Percentiles rank a stretch among this genome's conserved stretches.
Conservation (phyloP, 2,329 filamentous ascomycete genomes). For the Penicillium sp. region DNA sequence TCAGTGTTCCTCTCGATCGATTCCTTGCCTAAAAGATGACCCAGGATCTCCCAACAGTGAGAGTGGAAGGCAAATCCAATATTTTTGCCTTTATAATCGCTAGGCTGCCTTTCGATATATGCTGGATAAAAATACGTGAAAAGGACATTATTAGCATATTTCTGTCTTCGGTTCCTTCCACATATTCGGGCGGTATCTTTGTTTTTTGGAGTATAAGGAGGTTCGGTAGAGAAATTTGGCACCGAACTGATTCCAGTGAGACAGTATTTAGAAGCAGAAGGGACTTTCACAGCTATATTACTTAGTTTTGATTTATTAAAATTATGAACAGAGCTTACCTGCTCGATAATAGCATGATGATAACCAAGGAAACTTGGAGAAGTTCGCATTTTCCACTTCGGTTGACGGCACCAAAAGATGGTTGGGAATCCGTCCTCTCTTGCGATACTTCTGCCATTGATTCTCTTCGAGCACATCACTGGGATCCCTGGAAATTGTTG, state of each 20-base stretch:
- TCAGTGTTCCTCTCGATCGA: background rate
- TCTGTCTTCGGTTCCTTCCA: no score
- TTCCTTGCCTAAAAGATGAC: background rate
- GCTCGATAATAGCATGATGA: constrained; percentile 1
- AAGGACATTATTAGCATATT: background rate
- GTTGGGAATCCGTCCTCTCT: no score
- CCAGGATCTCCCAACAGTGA: constrained; percentile 10
- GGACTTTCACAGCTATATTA: background rate
- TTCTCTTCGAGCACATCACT: no score
- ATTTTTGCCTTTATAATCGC: background rate
- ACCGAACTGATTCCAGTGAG: no score
- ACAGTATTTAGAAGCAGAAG: background rate
- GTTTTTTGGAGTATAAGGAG: no score
- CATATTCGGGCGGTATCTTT: no score
- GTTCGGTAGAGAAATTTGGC: no score
- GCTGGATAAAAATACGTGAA: constrained; percentile 2
- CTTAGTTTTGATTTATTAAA: background rate
- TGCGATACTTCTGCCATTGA: no score
- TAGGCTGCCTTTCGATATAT: background rate
- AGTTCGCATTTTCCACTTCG: background rate
- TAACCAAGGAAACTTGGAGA: background rate
- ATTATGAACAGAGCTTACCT: background rate
- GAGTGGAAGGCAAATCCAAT: constrained; percentile 8
- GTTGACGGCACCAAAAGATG: background rate
- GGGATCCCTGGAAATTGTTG: no score